Base-by-base conservation (phyloP, 208 protist genomes). In the Trypanosoma boissoni region DNA sequence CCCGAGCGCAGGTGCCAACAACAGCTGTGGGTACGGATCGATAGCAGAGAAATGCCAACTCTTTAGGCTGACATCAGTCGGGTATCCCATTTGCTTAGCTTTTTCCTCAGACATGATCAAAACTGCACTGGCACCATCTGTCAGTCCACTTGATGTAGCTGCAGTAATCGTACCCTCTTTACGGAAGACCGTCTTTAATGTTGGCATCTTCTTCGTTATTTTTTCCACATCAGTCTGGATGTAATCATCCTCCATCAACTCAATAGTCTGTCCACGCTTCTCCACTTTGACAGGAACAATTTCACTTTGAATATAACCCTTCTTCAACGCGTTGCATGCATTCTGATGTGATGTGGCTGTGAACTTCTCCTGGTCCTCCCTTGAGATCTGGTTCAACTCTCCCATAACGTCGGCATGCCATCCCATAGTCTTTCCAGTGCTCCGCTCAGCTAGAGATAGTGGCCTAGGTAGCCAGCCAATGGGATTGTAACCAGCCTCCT, bases 381-480 rank as follows among this genome's bases (percentile, higher is more conserved):
- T 68, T 20, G 72, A 55, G 24, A 96, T 81, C 10, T 71, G 61
- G 63, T 90, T 89, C 24, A 91, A 58, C 58, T 96, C 90, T 0
- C 49, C 87, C 39, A 94, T 96, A 21, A 91, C 50, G 39, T 96
- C 87, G 1, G 78, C 77, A 64, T 94, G 87, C 70, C 76, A 96
- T 21, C 90, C 90, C 90, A 96, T 96, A 23, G 86, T 91, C 58
- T 90, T 92, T 0, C 90, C 90, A 1, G 90, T 94, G 48, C 74
- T 90, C 21, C 87, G 65, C 59, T 96, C 87, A 1, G 83, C 81
- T 29, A 87, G 49, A 3, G 63, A 68, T 28, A 71, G 59, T 16
- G 63, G 67, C 9, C 55, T 74, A 23, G 90, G 90, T 5, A 94
- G 45, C 90, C 90, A 96, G 32, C 39, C 54, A 7, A 45, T 12